These are phyloP conservation scores for Paxillus rubicundulus DNA, from an alignment of 768 basidiomycete species.

Conservation along the genomic window DNA sequence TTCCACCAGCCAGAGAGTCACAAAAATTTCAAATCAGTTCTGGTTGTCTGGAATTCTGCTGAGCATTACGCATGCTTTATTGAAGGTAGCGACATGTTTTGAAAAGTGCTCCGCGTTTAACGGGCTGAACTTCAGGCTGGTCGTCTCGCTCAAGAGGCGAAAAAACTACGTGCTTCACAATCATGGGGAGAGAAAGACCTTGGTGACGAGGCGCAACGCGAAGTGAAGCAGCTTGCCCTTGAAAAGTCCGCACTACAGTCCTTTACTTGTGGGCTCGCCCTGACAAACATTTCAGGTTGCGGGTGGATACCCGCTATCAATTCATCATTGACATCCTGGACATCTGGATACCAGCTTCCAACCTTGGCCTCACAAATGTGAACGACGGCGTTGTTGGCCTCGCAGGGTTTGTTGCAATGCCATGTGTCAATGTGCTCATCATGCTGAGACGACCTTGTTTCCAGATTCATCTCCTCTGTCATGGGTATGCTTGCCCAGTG, in stretches of 20 bases:
- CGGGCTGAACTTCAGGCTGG: constrained; percentile 42
- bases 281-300: constrained; percentile 44
- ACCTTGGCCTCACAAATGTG: constrained; percentile 67
- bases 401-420: constrained; percentile 62
- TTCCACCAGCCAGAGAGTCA: constrained; percentile 56
- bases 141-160: constrained; percentile 59
- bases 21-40: constrained; percentile 72
- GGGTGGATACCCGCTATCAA: constrained; percentile 68
- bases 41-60: constrained; percentile 88
- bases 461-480: constrained; percentile 66
- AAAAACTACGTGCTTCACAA: constrained; percentile 44
- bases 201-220: constrained; percentile 61
- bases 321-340: constrained; percentile 84
- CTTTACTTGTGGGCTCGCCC: background rate
- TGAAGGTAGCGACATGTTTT: constrained; percentile 52
- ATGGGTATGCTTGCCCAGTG: constrained; percentile 70
- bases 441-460: constrained; percentile 4
- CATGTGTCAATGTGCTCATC: background rate
- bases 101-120: background rate
- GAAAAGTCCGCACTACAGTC: constrained; percentile 41
- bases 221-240: constrained; percentile 58
- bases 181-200: constrained; percentile 65
- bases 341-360: constrained; percentile 86
- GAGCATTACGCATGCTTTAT: constrained; percentile 64
- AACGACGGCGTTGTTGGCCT: constrained; percentile 86